Evolutionary conservation across 2,329 filamentous ascomycete species (phyloP).

Genomic region (Helminthosporium solani): DNA sequence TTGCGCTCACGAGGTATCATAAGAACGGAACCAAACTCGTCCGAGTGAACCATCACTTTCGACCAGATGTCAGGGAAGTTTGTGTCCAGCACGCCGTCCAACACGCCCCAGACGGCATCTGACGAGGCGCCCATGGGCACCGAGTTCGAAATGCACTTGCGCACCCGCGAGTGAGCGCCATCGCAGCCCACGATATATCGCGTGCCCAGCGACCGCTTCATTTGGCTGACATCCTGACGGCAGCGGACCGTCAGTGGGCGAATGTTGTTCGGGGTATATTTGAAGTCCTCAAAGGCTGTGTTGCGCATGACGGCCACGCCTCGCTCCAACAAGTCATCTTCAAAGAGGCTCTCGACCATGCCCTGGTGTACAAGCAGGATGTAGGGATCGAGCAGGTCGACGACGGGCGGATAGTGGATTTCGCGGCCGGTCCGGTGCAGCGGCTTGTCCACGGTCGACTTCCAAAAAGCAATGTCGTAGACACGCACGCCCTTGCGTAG

Average conservation of each 20-base stretch:
- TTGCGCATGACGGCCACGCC: constrained; percentile 64
- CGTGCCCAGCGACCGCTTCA: constrained; percentile 51
- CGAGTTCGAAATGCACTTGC: constrained; percentile 58
- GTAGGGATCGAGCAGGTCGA: constrained; percentile 56
- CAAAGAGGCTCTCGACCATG: constrained; percentile 70
- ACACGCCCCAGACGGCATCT: constrained; percentile 68
- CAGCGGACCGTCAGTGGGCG: constrained; percentile 47
- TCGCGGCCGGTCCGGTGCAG: constrained; percentile 65
- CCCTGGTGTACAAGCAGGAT: constrained; percentile 66
- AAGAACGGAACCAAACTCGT: constrained; percentile 68
- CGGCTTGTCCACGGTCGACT: constrained; percentile 38
- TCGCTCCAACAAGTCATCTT: constrained; percentile 66
- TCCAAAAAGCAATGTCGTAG: constrained; percentile 73
- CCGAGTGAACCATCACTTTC: constrained; percentile 68
- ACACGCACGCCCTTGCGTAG: constrained; percentile 67
- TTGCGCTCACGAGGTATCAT: constrained; percentile 72
- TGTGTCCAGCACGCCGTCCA: constrained; percentile 69
- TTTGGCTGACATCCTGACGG: constrained; percentile 40
- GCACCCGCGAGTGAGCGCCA: constrained; percentile 69
- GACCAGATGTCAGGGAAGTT: constrained; percentile 76
- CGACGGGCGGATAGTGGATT: constrained; percentile 62
- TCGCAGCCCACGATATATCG: constrained; percentile 72
- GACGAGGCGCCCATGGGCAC: constrained; percentile 51
- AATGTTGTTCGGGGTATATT: constrained; percentile 41
- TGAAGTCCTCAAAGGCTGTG: constrained; percentile 60